Base-by-base conservation (phyloP, 2,329 filamentous ascomycete genomes). In the Clarireedia homoeocarpa region DNA sequence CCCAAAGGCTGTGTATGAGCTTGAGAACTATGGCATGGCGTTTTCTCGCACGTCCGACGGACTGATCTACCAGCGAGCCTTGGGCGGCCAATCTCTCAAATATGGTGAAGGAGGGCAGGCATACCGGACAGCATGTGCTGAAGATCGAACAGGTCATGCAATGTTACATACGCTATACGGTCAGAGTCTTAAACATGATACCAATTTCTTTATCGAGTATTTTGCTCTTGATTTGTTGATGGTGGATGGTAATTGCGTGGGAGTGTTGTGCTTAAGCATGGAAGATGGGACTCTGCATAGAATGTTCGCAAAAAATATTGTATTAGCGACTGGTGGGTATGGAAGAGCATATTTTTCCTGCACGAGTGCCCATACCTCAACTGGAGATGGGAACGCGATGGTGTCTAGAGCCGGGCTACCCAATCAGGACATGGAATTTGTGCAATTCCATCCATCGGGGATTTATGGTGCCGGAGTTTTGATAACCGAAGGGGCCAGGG, bases 131-230 rank as follows among this genome's bases (percentile, higher is more conserved):
- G 91, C 81, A 95, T 73, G 92, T 73, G 94, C 91, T 59, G 94
- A 92, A 66, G 94, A 99, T 73, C 83, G 92, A 81, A 97, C 94
- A 61, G 94, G 94, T 62, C 94, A 99, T 76, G 94, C 94, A 69
- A 88, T 99, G 65, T 84, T 99, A 52, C 94, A 99, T 82, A 99
- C 94, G 26, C 88, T 99, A 64, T 99, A 97, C 76, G 94, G 94
- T 68, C 92, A 96, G 78, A 96, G 91, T 53, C 83, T 97, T 60
- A 82, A 89, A 71, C 91, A 97, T 82, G 96, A 96, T 81, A 96
- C 92, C 71, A 96, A 96, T 80, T 99, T 96, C 82, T 97, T 99
- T 77, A 96, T 99, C 73, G 94, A 97, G 76, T 97, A 91, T 81
- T 99, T 97, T 73, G 94, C 91, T 67, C 82, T 95, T 65, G 94